Evolutionary conservation across 805 yeast genomes (phyloP).

Genomic region (Torulaspora quercuum): DNA sequence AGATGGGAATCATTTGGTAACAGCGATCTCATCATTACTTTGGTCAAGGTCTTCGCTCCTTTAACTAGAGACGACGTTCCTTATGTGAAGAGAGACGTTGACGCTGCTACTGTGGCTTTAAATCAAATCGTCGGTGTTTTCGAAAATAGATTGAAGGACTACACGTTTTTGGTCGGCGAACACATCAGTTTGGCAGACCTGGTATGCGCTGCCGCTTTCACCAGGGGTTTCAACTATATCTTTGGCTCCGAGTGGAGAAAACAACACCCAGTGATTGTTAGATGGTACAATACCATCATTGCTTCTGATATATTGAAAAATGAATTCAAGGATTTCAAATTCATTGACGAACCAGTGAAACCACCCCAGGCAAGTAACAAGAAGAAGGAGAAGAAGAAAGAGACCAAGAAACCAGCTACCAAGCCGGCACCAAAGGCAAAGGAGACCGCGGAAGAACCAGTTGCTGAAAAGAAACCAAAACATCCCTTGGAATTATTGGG

Average conservation of each 20-base stretch:
- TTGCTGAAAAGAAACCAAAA: conserved; percentile 63
- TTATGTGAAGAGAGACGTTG: conserved; percentile 73
- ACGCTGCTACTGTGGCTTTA: conserved; percentile 41
- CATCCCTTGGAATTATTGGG: conserved; percentile 90
- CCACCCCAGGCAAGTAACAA: conserved; percentile 50
- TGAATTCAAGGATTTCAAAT: conserved; percentile 49
- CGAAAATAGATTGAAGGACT: conserved; percentile 57
- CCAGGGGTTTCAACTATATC: conserved; percentile 42
- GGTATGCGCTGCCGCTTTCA: conserved; percentile 21
- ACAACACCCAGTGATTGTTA: conserved; percentile 56
- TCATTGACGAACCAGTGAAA: conserved; percentile 54
- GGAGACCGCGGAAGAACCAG: conserved; percentile 34
- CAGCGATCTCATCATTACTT: conserved; percentile 54
- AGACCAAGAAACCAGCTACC: conserved; percentile 28
- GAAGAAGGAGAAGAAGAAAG: conserved; percentile 45
- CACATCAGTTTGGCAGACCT: conserved; percentile 43
- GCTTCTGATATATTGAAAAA: conserved; percentile 47
- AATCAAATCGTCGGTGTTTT: conserved; percentile 42
- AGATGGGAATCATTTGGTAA: conserved; percentile 77
- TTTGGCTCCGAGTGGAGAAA: conserved; percentile 65
- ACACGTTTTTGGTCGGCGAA: conserved; percentile 77
- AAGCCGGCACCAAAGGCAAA: conserved; percentile 23
- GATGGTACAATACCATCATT: conserved; percentile 68
- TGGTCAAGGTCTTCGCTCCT: conserved; percentile 53
- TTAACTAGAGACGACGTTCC: conserved; percentile 70